Conservation (phyloP, 2,329 filamentous ascomycete genomes). For the Calonectria pseudoturangicola region DNA sequence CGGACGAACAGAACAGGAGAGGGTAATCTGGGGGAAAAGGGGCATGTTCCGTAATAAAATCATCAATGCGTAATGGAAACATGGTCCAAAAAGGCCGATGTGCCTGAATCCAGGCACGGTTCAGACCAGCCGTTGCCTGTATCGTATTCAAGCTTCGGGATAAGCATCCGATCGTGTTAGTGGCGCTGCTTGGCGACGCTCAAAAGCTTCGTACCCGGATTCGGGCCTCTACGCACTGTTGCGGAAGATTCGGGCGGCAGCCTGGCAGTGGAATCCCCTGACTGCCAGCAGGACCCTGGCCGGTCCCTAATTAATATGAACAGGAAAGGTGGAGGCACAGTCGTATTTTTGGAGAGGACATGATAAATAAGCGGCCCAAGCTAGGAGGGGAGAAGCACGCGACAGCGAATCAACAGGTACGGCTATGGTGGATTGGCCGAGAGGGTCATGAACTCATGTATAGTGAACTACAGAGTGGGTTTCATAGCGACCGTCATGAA, state of each 20-base stretch:
- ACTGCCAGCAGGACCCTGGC: conserved; percentile 11
- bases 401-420: conserved; percentile 8
- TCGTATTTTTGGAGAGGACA: conserved; percentile 25
- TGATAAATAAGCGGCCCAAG: conserved; percentile 13
- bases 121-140: neutral
- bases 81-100: neutral
- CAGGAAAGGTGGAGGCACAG: conserved; percentile 9
- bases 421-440: neutral
- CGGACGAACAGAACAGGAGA: neutral
- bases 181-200: conserved; percentile 11
- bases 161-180: conserved; percentile 15
- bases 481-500: conserved; percentile 17
- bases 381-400: neutral
- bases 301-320: conserved; percentile 22
- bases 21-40: conserved; percentile 7
- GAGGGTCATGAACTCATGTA: neutral
- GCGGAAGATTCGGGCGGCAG: conserved; percentile 2
- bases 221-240: neutral
- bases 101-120: conserved; percentile 10
- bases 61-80: conserved; percentile 9
- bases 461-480: neutral
- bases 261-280: conserved; percentile 10
- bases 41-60: conserved; percentile 3
- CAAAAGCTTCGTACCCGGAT: conserved; percentile 1
- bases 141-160: neutral